phyloP scores from a whole-genome alignment of 139 green algal species.

The Raphidocelis subcapitata region DNA sequence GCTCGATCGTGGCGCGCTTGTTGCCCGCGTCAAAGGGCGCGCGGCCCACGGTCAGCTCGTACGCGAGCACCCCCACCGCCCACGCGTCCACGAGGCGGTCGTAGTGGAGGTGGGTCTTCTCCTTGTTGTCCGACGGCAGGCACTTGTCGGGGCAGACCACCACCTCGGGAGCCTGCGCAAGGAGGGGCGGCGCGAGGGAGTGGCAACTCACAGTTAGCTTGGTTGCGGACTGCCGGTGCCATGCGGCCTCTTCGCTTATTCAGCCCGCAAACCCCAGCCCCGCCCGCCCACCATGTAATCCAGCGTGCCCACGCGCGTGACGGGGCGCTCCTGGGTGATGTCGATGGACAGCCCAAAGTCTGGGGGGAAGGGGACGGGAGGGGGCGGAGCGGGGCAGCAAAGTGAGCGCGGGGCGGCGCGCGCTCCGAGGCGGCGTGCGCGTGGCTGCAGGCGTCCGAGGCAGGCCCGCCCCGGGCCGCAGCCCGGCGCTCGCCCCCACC shows the following conservation, averaged over 20 bases:
- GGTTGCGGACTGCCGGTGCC: no score
- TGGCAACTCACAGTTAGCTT: no score
- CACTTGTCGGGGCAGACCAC: conserved; percentile 74
- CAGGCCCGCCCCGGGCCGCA: no score
- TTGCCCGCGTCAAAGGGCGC: conserved; percentile 63
- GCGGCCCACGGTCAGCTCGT: conserved; percentile 56
- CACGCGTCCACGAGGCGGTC: conserved; percentile 55
- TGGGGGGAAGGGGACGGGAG: no score
- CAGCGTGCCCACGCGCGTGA: conserved; percentile 65
- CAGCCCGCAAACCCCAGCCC: no score
- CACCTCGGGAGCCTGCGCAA: conserved; percentile 25
- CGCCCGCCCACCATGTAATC: conserved; percentile 61
- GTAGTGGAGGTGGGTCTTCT: conserved; percentile 48
- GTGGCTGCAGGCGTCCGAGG: no score
- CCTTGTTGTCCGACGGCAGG: conserved; percentile 75
- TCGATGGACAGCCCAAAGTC: conserved; percentile 71
- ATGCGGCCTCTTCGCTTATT: no score
- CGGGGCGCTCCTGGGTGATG: conserved; percentile 51
- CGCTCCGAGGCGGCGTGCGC: no score
- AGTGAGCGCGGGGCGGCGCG: no score
- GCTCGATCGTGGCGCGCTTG: conserved; percentile 47
- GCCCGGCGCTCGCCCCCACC: no score
- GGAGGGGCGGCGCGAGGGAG: conserved; percentile 19
- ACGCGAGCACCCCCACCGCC: conserved; percentile 64
- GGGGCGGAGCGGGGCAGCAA: no score